Evolutionary conservation across 805 yeast genomes (phyloP), one percentile per base, ranked within the genome.

Genomic region (Cyberlindnera amylophila): DNA sequence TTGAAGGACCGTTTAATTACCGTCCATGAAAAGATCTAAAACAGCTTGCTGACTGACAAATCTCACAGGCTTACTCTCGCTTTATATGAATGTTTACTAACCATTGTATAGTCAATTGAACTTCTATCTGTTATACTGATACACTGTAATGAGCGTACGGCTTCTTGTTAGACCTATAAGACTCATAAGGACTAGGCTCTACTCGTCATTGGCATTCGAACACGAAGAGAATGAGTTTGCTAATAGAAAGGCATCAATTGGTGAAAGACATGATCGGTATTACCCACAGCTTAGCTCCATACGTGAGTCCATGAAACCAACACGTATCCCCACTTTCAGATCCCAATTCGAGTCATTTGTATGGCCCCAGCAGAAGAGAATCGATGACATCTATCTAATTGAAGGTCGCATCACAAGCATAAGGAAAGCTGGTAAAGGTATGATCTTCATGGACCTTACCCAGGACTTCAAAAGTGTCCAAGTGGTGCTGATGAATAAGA

Each of bases 401-500:
- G 65, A 77, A 47, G 96, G 95, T 0, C 74, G 81, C 40, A 70
- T 87, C 7, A 44, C 41, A 2, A 66, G 77, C 16, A 70, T 87
- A 0, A 61, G 96, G 30, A 72, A 69, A 39, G 70, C 89, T 0
- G 88, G 95, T 1, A 81, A 75, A 51, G 83, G 82, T 1, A 72
- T 86, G 65, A 62, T 75, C 32, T 87, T 87, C 53, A 53, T 86
- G 18, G 96, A 87, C 57, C 32, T 87, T 2, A 54, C 67, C 0
- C 91, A 84, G 52, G 91, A 85, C 53, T 70, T 63, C 30, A 37
- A 46, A 1, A 70, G 69, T 49, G 61, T 87, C 3, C 96, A 87
- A 58, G 52, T 85, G 0, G 79, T 82, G 52, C 74, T 80, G 15
- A 76, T 75, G 55, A 74, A 71, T 53, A 76, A 71, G 51, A 61